Percentiles rank a stretch among this genome's conserved stretches.
Conservation (phyloP, 2,329 filamentous ascomycete genomes). For the Colletotrichum falcatum region DNA sequence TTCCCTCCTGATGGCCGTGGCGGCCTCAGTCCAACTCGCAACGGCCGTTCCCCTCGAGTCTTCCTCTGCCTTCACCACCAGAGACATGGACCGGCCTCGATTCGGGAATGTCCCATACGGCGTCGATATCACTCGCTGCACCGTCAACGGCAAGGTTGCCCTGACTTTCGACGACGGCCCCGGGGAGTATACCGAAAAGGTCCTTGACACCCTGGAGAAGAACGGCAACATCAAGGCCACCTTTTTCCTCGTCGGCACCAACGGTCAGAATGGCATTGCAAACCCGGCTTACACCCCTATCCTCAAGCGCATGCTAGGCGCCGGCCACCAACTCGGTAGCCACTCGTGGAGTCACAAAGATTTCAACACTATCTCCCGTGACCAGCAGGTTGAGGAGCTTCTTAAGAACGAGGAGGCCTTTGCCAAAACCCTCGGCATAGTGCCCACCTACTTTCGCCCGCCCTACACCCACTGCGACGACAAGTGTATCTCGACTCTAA, state of each 20-base stretch:
- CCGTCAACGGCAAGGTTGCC: conserved; percentile 49
- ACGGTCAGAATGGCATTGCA: conserved; percentile 50
- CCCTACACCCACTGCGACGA: conserved; percentile 49
- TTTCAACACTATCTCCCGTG: conserved; percentile 51
- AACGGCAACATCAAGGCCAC: conserved; percentile 50
- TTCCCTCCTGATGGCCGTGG: conserved; percentile 32
- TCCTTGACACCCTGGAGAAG: conserved; percentile 52
- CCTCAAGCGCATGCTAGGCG: conserved; percentile 56
- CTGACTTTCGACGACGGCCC: conserved; percentile 56
- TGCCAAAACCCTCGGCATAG: conserved; percentile 55
- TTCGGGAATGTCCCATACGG: conserved; percentile 50
- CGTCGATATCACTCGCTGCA: conserved; percentile 51
- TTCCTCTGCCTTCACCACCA: conserved; percentile 15
- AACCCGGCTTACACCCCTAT: conserved; percentile 52
- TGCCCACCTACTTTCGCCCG: conserved; percentile 62
- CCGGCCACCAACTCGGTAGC: conserved; percentile 61
- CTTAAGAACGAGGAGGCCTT: conserved; percentile 59
- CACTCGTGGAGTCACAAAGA: conserved; percentile 63
- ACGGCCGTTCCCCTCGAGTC: conserved; percentile 30
- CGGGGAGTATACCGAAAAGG: conserved; percentile 48
- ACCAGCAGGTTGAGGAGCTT: conserved; percentile 54
- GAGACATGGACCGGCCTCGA: conserved; percentile 44
- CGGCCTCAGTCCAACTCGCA: conserved; percentile 27
- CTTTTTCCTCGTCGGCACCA: conserved; percentile 53
- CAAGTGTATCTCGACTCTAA: conserved; percentile 45